Base-by-base conservation (phyloP, 495 filamentous ascomycete species). In the Daldinia decipiens region DNA sequence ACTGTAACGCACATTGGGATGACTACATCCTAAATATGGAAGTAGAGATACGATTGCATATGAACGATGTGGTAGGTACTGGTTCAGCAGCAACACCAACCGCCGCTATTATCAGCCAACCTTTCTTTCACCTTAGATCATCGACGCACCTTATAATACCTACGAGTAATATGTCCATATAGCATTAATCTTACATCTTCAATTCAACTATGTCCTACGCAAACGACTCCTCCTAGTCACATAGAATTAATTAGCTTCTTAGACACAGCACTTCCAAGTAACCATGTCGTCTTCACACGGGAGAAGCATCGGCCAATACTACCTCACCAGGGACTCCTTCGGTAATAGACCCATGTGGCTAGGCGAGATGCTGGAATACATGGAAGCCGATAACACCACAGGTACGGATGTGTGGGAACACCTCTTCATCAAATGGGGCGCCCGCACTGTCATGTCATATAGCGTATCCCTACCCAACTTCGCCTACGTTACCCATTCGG, bases 201-300 rank as follows among this genome's bases (percentile, higher is more conserved):
- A 4, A 11, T 47, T 11, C 1, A 24, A 21, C 2, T 5, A 47
- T 58, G 2, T 9, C 36, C 3, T 58, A 51, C 32, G 9, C 12
- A 17, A 26, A 1, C 13, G 15, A 31, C 11, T 53, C 24, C 24
- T 31, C 15, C 3, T 17, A 36, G 5, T 13, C 6, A 17, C 13
- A 36, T 24, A 21, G 9, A 36, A 5, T 36, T 36, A 36, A 5
- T 36, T 36, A 36, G 4, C n/a, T 5, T 13, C 8, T 34, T 11
- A 6, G 1, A 19, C 13, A 5, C 17, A 4, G 3, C n/a, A n/a
- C 29, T 32, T 7, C 17, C 4, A 56, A 36, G n/a, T 19, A 43
- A 32, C 15, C 21, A 66, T 66, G 63, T 53, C 63, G 2, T 1
- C 34, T 11, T 66, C 63, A 0, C 55, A 58, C 19, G 39, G 39